Percentiles rank a stretch among this genome's conserved stretches.
These are phyloP conservation scores for Diaporthe vexans DNA, from an alignment of 2,329 filamentous ascomycete genomes.

Conservation along the genomic window DNA sequence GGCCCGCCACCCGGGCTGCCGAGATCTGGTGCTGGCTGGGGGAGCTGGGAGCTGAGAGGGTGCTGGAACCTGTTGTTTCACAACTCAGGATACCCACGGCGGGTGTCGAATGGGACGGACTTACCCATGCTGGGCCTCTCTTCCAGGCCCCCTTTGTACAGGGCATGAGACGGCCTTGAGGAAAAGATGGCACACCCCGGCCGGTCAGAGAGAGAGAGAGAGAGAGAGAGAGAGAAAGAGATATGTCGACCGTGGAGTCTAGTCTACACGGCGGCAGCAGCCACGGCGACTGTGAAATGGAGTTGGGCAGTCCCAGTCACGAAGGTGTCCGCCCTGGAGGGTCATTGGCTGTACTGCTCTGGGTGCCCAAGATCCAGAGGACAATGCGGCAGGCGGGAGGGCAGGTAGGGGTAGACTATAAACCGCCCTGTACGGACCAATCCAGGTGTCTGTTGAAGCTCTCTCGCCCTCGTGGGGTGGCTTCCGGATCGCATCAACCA, in stretches of 20 bases:
- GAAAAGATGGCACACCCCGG: conserved; percentile 18
- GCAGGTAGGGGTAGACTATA: not conserved
- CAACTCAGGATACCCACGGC: conserved; percentile 28
- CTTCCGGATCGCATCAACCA: conserved; percentile 17
- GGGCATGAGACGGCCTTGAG: conserved; percentile 27
- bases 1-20: conserved; percentile 31
- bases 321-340: conserved; percentile 3
- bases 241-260: not conserved
- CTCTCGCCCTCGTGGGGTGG: not conserved
- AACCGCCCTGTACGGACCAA: not conserved
- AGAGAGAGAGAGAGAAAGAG: conserved; percentile 15
- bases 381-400: not conserved
- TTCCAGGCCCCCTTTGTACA: conserved; percentile 23
- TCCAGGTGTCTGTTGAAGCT: not conserved
- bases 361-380: not conserved
- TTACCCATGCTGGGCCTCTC: conserved; percentile 41
- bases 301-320: conserved; percentile 3
- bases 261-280: conserved; percentile 10
- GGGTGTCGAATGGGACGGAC: conserved; percentile 29
- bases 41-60: not conserved
- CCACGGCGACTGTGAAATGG: not conserved
- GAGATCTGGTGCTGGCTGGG: not conserved
- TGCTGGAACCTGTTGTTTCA: conserved; percentile 40
- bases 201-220: conserved; percentile 6
- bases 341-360: conserved; percentile 7